Conservation (phyloP, 805 yeast species). For the Sugiyamaella floridensis region DNA sequence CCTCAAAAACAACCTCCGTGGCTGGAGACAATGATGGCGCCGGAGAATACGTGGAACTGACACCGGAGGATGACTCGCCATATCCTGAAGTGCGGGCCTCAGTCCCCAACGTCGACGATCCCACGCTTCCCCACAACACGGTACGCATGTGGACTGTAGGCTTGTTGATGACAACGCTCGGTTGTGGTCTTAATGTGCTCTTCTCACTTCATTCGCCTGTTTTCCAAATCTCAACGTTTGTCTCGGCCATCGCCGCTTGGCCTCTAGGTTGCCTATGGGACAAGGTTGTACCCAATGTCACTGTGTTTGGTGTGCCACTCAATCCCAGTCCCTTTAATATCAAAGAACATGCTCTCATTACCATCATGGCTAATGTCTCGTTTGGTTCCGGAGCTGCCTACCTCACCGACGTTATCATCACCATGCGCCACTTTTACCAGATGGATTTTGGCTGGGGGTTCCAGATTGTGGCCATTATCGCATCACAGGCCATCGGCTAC, state of each 20-base stretch:
- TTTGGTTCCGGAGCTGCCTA: conserved; percentile 43
- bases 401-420: conserved; percentile 49
- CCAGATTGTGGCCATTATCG: conserved; percentile 43
- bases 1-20: not conserved
- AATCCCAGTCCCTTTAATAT: conserved; percentile 60
- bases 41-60: conserved; percentile 16
- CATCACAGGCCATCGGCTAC: conserved; percentile 61
- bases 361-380: conserved; percentile 46
- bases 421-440: conserved; percentile 45
- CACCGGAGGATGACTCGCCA: conserved; percentile 38
- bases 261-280: conserved; percentile 55
- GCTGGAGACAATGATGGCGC: conserved; percentile 5
- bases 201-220: conserved; percentile 55
- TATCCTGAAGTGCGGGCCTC: conserved; percentile 63
- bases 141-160: conserved; percentile 51
- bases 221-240: conserved; percentile 44
- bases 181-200: conserved; percentile 52
- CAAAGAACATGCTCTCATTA: conserved; percentile 56
- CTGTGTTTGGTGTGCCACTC: conserved; percentile 30
- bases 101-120: conserved; percentile 53
- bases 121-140: conserved; percentile 43
- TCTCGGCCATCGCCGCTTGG: conserved; percentile 56
- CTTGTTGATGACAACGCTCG: conserved; percentile 46
- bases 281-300: conserved; percentile 30
- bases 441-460: conserved; percentile 45